Evolutionary conservation across 306 rosid species (phyloP), one percentile per base, ranked within the genome.

Genomic region (Fragaria ananassa): DNA sequence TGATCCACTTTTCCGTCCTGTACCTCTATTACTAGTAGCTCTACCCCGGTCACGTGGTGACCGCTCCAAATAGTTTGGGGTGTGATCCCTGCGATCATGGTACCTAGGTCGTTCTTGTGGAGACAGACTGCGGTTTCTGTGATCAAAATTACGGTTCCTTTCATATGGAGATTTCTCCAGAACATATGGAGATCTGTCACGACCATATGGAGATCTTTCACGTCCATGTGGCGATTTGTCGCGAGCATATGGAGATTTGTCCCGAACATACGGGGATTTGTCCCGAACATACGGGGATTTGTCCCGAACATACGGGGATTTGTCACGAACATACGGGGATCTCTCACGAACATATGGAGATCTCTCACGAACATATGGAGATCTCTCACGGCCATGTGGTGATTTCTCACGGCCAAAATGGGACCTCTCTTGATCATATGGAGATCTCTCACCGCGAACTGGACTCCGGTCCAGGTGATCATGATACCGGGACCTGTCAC

Each of bases 391-490:
- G 23, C 76, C 75, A 71, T 51, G 67, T 11, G 98, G 96, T 4
- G 96, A 91, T 80, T 83, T 87, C 64, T 91, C 98, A 45, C 92
- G 87, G 23, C 76, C 75, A 71, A 84, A 80, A 29, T 89, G 89
- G 5, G 93, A 83, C 70, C 66, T 81, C 37, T 87, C 88, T 21
- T 82, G 87, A 13, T 80, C 79, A 74, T 53, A 72, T 15, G 98
- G 96, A 8, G 96, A 91, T 80, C 85, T 87, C 67, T 91, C 98
- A 50, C 92, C 86, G 23, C 76, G 86, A 31, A 66, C 83, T 31
- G 97, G 93, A 80, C 92, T 89, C 31, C 88, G 81, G 61, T 88
- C 97, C 72, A 89, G 86, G 63, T 91, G 85, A 81, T 93, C 97
- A 80, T 87, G 86, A 84, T 85, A 85, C 74, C 91, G 86, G 49